Percentiles rank a stretch among this genome's conserved stretches.
Conservation (phyloP, 164 flowering plant genomes). For the Kingdonia uniflora region DNA sequence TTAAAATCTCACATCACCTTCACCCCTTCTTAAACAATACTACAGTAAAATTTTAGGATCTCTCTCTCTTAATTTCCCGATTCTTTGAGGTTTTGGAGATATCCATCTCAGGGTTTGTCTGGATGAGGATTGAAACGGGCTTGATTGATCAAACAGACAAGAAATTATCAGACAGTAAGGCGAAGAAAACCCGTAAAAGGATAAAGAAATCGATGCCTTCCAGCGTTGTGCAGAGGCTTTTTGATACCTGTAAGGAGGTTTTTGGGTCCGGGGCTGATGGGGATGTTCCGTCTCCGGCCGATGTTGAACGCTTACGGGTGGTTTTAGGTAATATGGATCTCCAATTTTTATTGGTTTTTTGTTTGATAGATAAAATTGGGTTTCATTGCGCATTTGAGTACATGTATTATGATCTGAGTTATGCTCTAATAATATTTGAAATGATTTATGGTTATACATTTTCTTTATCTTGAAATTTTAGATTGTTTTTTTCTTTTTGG, state of each 20-base stretch:
- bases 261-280: slow-evolving; percentile 50
- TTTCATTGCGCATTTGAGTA: too few species aligned
- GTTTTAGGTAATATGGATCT: slow-evolving; percentile 39
- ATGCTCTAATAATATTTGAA: too few species aligned
- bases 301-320: slow-evolving; percentile 27
- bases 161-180: slow-evolving; percentile 3
- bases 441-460: too few species aligned
- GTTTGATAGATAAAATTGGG: too few species aligned
- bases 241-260: slow-evolving; percentile 46
- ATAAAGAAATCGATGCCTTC: neutral
- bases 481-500: too few species aligned
- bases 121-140: slow-evolving; percentile 18
- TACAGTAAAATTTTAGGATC: too few species aligned
- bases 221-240: slow-evolving; percentile 37
- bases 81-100: neutral
- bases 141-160: slow-evolving; percentile 3
- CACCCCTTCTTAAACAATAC: too few species aligned
- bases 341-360: too few species aligned
- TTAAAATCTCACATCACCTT: neutral
- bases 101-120: slow-evolving; percentile 8
- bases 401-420: too few species aligned
- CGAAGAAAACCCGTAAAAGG: slow-evolving; percentile 3
- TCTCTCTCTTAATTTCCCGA: neutral
- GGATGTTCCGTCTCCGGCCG: slow-evolving; percentile 29
- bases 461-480: too few species aligned